Conservation (phyloP, 2,329 filamentous ascomycete genomes). For the Aciculosporium take region DNA sequence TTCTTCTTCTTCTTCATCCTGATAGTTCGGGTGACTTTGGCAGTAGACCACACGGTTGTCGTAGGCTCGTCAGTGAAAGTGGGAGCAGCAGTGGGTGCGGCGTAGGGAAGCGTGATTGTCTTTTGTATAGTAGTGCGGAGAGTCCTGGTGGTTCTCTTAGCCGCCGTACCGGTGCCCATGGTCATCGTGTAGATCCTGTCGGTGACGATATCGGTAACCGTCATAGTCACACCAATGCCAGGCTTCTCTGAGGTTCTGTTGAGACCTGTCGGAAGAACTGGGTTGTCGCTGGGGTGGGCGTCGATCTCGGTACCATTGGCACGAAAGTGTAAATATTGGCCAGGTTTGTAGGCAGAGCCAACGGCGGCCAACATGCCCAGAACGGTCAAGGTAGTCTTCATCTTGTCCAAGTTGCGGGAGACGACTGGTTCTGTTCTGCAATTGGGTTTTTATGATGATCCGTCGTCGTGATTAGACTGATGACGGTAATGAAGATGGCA, state of each 20-base stretch:
- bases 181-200: slow-evolving; percentile 22
- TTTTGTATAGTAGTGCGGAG: slow-evolving; percentile 28
- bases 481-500: too few relatives aligned
- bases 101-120: slow-evolving; percentile 20
- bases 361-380: slow-evolving; percentile 31
- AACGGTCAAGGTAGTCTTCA: slow-evolving; percentile 31
- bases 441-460: too few relatives aligned
- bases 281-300: slow-evolving; percentile 21
- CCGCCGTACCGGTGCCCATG: slow-evolving; percentile 17
- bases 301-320: slow-evolving; percentile 14
- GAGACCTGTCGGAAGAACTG: slow-evolving; percentile 22
- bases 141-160: slow-evolving; percentile 26
- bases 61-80: slow-evolving; percentile 14
- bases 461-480: too few relatives aligned
- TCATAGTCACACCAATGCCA: slow-evolving; percentile 11
- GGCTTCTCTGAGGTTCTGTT: slow-evolving; percentile 8
- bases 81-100: slow-evolving; percentile 8
- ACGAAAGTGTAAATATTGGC: slow-evolving; percentile 19
- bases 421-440: too few relatives aligned
- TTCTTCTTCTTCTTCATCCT: slow-evolving; percentile 14
- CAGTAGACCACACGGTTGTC: slow-evolving; percentile 24
- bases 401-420: too few relatives aligned
- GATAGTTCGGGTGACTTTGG: slow-evolving; percentile 21
- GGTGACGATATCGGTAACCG: slow-evolving; percentile 17
- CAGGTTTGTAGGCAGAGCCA: slow-evolving; percentile 25